These are phyloP conservation scores for Leccinum fuscescens DNA, from an alignment of 1,284 basidiomycete genomes.

Conservation along the genomic window DNA sequence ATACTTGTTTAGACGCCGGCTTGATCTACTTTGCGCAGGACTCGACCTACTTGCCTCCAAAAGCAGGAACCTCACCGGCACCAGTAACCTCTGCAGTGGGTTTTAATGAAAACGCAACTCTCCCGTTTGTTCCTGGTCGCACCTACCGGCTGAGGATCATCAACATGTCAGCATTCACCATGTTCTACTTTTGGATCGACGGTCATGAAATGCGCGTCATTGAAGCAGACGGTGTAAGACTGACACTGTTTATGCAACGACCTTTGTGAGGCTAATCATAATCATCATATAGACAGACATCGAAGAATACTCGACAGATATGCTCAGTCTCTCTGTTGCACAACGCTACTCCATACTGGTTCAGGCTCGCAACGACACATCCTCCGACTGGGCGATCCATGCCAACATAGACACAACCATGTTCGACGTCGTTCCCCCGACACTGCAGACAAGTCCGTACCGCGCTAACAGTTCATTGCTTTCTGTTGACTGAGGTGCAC, in stretches of 20 bases:
- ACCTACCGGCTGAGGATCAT: slow-evolving; percentile 75
- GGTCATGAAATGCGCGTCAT: slow-evolving; percentile 91
- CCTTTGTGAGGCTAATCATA: background rate
- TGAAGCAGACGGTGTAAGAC: slow-evolving; percentile 79
- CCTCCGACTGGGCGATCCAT: slow-evolving; percentile 84
- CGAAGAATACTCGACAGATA: slow-evolving; percentile 67
- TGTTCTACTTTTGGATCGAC: slow-evolving; percentile 88
- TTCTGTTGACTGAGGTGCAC: background rate
- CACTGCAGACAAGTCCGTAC: slow-evolving; percentile 71
- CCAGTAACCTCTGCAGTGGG: slow-evolving; percentile 58
- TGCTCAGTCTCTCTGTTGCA: slow-evolving; percentile 76
- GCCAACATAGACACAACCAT: slow-evolving; percentile 85
- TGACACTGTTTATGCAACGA: background rate
- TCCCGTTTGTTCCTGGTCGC: slow-evolving; percentile 82
- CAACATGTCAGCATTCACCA: slow-evolving; percentile 72
- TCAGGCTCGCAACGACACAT: slow-evolving; percentile 83
- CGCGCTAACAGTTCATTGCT: background rate
- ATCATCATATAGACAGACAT: slow-evolving; percentile 60
- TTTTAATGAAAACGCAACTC: slow-evolving; percentile 84
- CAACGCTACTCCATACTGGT: slow-evolving; percentile 95
- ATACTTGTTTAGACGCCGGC: slow-evolving; percentile 57
- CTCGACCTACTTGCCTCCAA: slow-evolving; percentile 65
- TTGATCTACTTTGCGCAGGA: slow-evolving; percentile 86
- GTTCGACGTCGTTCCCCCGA: slow-evolving; percentile 79
- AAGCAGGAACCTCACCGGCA: slow-evolving; percentile 45